These are phyloP conservation scores for Catharanthus roseus DNA, from an alignment of 257 asterid genomes.

Conservation along the genomic window DNA sequence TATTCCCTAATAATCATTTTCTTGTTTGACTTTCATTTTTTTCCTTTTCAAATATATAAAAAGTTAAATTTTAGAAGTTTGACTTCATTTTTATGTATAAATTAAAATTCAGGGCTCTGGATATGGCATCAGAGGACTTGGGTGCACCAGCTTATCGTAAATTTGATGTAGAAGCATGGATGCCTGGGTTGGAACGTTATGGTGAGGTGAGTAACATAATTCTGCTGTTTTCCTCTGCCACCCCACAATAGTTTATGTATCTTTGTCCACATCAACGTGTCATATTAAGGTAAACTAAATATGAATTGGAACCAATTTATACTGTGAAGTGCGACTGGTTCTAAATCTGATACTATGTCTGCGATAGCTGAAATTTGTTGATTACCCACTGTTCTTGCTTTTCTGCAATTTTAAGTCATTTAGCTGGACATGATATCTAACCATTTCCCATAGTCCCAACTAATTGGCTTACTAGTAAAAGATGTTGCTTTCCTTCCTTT, in stretches of 20 bases:
- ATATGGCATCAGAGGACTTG: constrained; percentile 93
- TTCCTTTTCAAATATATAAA: no score
- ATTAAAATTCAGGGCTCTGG: constrained; percentile 52
- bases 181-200: constrained; percentile 93
- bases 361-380: neutral
- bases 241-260: neutral
- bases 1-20: neutral
- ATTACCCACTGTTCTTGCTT: neutral
- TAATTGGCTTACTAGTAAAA: neutral
- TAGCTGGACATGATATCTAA: neutral
- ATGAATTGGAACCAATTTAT: neutral
- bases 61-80: neutral
- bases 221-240: neutral
- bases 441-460: neutral
- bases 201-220: constrained; percentile 64
- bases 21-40: neutral
- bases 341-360: neutral
- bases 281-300: neutral
- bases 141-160: constrained; percentile 99
- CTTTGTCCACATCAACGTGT: neutral
- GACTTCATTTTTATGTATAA: neutral
- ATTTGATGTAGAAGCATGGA: constrained; percentile 97
- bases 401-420: neutral
- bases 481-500: neutral
- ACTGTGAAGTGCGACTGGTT: neutral